These are phyloP conservation scores for Medicago arabica DNA, from an alignment of 306 rosid genomes.

Conservation along the genomic window DNA sequence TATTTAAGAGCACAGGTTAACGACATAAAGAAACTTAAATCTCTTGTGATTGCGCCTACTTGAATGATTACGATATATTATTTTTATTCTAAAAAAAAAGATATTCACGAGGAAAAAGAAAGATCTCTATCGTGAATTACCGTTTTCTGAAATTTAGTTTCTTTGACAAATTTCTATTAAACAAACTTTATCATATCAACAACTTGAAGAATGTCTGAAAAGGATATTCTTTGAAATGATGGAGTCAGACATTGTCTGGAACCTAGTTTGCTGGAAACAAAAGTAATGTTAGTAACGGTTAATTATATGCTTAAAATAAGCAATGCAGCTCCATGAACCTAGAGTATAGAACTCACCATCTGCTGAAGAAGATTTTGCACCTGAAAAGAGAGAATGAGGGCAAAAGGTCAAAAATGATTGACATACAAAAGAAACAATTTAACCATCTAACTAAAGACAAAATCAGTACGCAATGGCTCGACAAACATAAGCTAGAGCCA, in stretches of 20 bases:
- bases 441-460: constrained; percentile 30
- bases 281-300: constrained; percentile 40
- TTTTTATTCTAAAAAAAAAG: neutral
- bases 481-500: constrained; percentile 20
- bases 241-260: constrained; percentile 93
- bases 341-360: constrained; percentile 74
- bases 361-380: constrained; percentile 68
- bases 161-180: neutral
- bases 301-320: constrained; percentile 25
- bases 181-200: neutral
- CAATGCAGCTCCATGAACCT: constrained; percentile 33
- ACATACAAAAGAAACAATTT: constrained; percentile 20
- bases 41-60: constrained; percentile 1
- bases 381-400: constrained; percentile 29
- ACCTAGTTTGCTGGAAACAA: constrained; percentile 86
- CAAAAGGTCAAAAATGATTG: constrained; percentile 29
- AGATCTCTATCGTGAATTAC: neutral
- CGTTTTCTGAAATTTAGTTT: constrained; percentile 30
- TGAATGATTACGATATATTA: neutral
- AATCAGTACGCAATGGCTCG: neutral
- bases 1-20: neutral
- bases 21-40: constrained; percentile 1
- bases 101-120: neutral
- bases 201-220: constrained; percentile 46
- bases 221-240: constrained; percentile 96